These are phyloP conservation scores for Pseudogymnoascus sp. DNA, from an alignment of 2,329 filamentous ascomycete genomes.

Conservation along the genomic window DNA sequence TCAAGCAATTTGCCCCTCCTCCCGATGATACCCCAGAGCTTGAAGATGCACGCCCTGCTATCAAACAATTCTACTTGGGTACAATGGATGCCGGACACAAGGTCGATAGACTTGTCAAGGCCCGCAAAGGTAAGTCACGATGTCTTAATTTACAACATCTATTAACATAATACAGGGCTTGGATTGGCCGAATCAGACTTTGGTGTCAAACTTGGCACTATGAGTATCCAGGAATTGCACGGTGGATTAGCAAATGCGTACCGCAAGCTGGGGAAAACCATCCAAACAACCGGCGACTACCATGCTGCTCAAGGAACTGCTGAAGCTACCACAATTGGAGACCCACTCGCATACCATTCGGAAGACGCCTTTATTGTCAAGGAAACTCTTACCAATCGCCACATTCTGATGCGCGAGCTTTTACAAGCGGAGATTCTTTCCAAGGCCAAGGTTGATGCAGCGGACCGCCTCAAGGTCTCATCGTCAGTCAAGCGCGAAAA, in stretches of 20 bases:
- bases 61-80: conserved; percentile 92
- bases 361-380: conserved; percentile 97
- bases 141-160: conserved; percentile 16
- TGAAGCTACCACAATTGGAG: conserved; percentile 88
- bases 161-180: conserved; percentile 54
- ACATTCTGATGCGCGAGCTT: conserved; percentile 90
- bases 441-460: conserved; percentile 72
- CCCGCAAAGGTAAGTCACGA: conserved; percentile 63
- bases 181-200: conserved; percentile 90
- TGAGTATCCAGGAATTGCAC: conserved; percentile 87
- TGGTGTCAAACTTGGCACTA: conserved; percentile 76
- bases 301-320: conserved; percentile 95
- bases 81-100: conserved; percentile 98
- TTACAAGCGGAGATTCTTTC: conserved; percentile 83
- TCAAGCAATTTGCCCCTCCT: conserved; percentile 97
- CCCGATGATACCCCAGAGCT: conserved; percentile 96
- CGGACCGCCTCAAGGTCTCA: conserved; percentile 79
- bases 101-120: conserved; percentile 88
- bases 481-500: conserved; percentile 87
- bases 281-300: conserved; percentile 89
- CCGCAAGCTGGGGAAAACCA: conserved; percentile 85
- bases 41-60: conserved; percentile 76
- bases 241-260: conserved; percentile 82
- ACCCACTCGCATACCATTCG: conserved; percentile 90
- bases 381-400: conserved; percentile 93